Evolutionary conservation across 2,329 filamentous ascomycete genomes (phyloP).

Genomic region (Neonectria punicea): DNA sequence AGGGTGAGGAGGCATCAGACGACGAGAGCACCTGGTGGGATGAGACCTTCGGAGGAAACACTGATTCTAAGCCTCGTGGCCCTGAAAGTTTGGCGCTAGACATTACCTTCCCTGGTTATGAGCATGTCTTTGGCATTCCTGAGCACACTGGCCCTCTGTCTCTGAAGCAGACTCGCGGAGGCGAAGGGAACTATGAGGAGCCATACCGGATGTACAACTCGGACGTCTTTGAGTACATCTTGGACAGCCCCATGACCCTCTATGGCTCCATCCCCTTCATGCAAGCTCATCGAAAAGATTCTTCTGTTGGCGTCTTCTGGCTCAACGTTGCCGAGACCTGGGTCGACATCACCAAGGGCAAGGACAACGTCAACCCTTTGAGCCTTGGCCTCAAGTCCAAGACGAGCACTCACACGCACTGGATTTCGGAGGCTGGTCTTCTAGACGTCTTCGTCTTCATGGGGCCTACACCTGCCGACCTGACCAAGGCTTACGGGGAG

Average conservation of each 20-base stretch:
- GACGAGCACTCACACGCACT: constrained; percentile 88
- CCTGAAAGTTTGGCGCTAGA: constrained; percentile 93
- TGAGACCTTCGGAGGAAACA: constrained; percentile 93
- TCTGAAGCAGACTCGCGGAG: constrained; percentile 89
- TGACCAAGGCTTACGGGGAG: constrained; percentile 85
- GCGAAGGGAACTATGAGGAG: constrained; percentile 84
- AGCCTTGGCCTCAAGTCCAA: constrained; percentile 76
- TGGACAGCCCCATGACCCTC: constrained; percentile 97
- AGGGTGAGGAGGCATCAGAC: constrained; percentile 67
- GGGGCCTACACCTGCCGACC: constrained; percentile 84
- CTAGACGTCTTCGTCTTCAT: constrained; percentile 96
- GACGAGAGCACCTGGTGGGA: constrained; percentile 98
- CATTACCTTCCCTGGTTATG: constrained; percentile 90
- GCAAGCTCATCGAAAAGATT: constrained; percentile 95
- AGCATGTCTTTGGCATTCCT: constrained; percentile 92
- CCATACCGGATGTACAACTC: constrained; percentile 96
- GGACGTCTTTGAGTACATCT: constrained; percentile 97
- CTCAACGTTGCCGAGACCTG: constrained; percentile 97
- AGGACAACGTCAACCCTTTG: constrained; percentile 78
- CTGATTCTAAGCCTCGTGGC: constrained; percentile 92
- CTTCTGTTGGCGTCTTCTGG: constrained; percentile 97
- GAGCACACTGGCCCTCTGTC: constrained; percentile 91
- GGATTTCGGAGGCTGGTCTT: constrained; percentile 92
- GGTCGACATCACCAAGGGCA: constrained; percentile 91
- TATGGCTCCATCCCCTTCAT: constrained; percentile 98